A percentile compares a stretch with the other conserved stretches of the same genome.
Evolutionary conservation across 768 basidiomycete species (phyloP).

Genomic region (Terana coerulea): DNA sequence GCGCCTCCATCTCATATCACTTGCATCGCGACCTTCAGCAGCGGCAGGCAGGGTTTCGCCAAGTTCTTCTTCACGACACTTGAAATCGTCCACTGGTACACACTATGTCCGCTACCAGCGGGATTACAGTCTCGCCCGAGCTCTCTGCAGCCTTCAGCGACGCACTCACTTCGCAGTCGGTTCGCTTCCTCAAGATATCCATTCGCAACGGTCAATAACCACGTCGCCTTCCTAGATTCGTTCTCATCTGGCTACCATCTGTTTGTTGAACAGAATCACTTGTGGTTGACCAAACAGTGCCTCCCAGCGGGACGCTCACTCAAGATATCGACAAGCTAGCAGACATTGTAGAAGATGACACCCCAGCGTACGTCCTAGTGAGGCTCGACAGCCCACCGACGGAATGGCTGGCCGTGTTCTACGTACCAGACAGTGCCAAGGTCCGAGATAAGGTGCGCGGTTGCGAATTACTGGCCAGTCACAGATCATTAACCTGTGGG

Average conservation of each 20-base stretch:
- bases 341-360: constrained; percentile 51
- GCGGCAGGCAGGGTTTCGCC: too few species aligned
- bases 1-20: constrained; percentile 3
- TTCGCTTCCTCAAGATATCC: constrained; percentile 74
- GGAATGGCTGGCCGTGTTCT: constrained; percentile 74
- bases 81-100: too few species aligned
- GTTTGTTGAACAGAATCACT: constrained; percentile 52
- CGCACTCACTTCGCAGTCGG: constrained; percentile 44
- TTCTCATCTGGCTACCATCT: constrained; percentile 24
- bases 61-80: too few species aligned
- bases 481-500: neutral
- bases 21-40: too few species aligned
- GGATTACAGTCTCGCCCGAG: constrained; percentile 60
- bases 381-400: constrained; percentile 54
- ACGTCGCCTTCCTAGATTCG: constrained; percentile 17
- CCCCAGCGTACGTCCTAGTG: constrained; percentile 74
- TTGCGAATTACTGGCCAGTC: too few species aligned
- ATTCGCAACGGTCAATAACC: constrained; percentile 65
- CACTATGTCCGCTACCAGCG: constrained; percentile 72
- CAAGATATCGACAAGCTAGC: constrained; percentile 61
- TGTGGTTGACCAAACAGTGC: constrained; percentile 51
- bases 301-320: constrained; percentile 47
- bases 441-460: constrained; percentile 72
- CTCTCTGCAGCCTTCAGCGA: constrained; percentile 55
- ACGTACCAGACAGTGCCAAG: constrained; percentile 79